phyloP scores from a whole-genome alignment of 768 basidiomycete species.

The Hygrophoropsis aurantiaca region DNA sequence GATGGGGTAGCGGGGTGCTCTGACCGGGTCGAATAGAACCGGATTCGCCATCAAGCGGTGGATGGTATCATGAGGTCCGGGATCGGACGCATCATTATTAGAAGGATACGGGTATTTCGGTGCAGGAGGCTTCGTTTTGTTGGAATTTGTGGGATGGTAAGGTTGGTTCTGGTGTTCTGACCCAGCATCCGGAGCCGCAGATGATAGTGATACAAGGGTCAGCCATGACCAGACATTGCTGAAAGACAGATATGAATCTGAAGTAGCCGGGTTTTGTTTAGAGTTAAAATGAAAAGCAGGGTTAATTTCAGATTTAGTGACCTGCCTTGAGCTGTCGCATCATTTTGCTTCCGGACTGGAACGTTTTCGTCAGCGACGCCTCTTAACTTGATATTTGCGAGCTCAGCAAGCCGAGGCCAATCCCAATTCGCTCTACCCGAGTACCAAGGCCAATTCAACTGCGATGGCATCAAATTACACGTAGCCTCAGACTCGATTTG shows the following conservation, averaged over 20 bases:
- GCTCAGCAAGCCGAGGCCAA: conserved; percentile 1
- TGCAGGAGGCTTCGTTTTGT: conserved; percentile 3
- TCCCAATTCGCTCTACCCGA: neutral
- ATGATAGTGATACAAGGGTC: neutral
- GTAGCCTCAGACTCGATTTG: neutral
- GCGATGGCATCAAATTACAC: neutral
- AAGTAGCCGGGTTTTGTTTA: neutral
- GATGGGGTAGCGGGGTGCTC: conserved; percentile 84
- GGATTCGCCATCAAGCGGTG: conserved; percentile 77
- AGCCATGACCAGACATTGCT: neutral
- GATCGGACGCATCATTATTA: conserved; percentile 13
- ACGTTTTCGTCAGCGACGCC: too few species aligned
- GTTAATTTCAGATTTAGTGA: too few species aligned
- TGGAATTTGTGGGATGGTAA: conserved; percentile 11
- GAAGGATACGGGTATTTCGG: conserved; percentile 2
- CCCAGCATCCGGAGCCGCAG: neutral
- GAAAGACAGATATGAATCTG: too few species aligned
- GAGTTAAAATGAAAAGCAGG: neutral
- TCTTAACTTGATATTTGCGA: neutral
- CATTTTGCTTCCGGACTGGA: too few species aligned
- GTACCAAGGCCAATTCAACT: neutral
- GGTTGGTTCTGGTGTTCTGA: neutral
- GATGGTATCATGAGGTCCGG: conserved; percentile 45
- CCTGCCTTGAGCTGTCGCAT: too few species aligned
- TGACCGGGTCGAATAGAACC: conserved; percentile 71